A percentile compares a stretch with the other conserved stretches of the same genome.
Conservation (phyloP, 2,329 filamentous ascomycete genomes). For the Alternaria sp. region DNA sequence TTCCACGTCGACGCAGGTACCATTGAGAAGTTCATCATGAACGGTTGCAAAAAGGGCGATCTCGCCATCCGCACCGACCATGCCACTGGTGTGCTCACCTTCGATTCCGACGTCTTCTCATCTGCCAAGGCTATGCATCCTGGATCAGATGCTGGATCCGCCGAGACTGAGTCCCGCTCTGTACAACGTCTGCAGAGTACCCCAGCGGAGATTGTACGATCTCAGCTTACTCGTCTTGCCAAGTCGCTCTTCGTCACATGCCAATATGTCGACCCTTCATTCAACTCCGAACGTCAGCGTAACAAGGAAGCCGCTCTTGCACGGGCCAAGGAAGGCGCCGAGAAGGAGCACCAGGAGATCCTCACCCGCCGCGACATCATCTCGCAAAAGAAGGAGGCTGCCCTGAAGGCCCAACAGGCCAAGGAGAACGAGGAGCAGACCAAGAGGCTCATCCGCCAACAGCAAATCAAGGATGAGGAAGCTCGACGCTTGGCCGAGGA, state of each 20-base stretch:
- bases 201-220: constrained; percentile 95
- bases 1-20: constrained; percentile 90
- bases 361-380: constrained; percentile 89
- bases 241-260: constrained; percentile 92
- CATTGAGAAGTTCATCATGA: constrained; percentile 99
- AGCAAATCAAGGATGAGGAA: constrained; percentile 89
- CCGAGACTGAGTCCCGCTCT: constrained; percentile 81
- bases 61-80: constrained; percentile 96
- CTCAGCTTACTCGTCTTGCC: constrained; percentile 88
- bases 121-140: constrained; percentile 91
- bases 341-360: constrained; percentile 86
- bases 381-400: constrained; percentile 95
- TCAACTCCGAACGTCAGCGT: constrained; percentile 81
- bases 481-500: constrained; percentile 89
- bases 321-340: constrained; percentile 85
- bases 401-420: constrained; percentile 84
- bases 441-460: constrained; percentile 83
- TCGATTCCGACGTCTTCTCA: constrained; percentile 98
- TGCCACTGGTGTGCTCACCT: constrained; percentile 91
- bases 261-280: constrained; percentile 91
- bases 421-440: constrained; percentile 93
- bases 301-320: constrained; percentile 81
- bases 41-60: constrained; percentile 99
- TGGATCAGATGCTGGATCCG: constrained; percentile 83
- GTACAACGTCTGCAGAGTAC: constrained; percentile 97